Conservation (phyloP, 2,329 filamentous ascomycete species). For the Dendrostoma leiphaemia region DNA sequence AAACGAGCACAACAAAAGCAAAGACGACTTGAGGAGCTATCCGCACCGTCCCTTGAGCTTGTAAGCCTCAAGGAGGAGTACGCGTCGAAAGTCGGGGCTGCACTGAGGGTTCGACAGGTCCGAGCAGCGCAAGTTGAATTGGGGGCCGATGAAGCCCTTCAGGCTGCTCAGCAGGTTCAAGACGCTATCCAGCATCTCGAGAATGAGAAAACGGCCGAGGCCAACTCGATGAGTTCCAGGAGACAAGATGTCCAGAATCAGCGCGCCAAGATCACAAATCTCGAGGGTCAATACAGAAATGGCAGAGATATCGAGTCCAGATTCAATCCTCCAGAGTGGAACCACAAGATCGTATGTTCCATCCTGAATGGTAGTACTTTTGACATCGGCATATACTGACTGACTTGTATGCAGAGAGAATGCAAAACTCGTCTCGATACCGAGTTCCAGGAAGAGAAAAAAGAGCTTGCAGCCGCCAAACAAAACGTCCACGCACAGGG, state of each 20-base stretch:
- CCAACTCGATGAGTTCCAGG: conserved; percentile 45
- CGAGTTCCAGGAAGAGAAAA: conserved; percentile 19
- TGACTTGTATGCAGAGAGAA: conserved; percentile 12
- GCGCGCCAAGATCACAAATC: conserved; percentile 56
- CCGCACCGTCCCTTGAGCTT: conserved; percentile 66
- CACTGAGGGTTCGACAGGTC: conserved; percentile 53
- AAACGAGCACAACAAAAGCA: conserved; percentile 57
- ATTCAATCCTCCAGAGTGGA: conserved; percentile 70
- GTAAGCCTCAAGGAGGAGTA: conserved; percentile 72
- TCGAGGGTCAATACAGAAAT: conserved; percentile 63
- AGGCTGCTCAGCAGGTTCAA: conserved; percentile 38
- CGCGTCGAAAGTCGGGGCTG: conserved; percentile 50
- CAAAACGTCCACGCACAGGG: conserved; percentile 41
- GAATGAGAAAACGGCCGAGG: conserved; percentile 51
- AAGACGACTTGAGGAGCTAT: conserved; percentile 54
- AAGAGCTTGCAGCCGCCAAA: conserved; percentile 21
- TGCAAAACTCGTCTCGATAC: conserved; percentile 13
- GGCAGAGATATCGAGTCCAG: conserved; percentile 47
- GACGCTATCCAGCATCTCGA: conserved; percentile 45
- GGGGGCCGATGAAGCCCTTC: conserved; percentile 43
- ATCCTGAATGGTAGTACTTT: background rate
- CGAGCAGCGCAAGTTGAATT: conserved; percentile 54
- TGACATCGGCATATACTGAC: background rate
- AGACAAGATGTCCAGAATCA: conserved; percentile 49
- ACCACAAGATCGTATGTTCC: conserved; percentile 58